phyloP scores from a whole-genome alignment of 179 eudicot species.

The Spinacia oleracea region DNA sequence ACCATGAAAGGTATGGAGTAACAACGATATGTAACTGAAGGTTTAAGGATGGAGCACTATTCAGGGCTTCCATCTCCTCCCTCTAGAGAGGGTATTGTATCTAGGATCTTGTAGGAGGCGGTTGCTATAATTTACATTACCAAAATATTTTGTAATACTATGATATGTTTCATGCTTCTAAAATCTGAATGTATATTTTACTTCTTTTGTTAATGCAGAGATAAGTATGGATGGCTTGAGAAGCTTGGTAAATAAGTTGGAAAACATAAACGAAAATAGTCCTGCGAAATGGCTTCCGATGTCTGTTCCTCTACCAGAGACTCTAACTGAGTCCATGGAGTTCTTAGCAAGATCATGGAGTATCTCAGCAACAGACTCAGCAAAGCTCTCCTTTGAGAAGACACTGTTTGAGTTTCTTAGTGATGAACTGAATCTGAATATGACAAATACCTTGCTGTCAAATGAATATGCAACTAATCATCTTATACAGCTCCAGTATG shows the following conservation, averaged over 20 bases:
- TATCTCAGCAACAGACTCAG: conserved; percentile 69
- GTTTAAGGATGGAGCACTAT: too few species aligned
- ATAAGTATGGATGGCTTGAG: conserved; percentile 33
- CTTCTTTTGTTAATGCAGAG: conserved; percentile 18
- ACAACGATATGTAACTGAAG: neutral
- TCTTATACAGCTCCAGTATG: neutral
- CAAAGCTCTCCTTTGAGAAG: conserved; percentile 53
- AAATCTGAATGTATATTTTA: conserved; percentile 11
- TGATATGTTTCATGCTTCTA: neutral
- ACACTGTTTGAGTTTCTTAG: conserved; percentile 35
- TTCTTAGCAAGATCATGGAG: conserved; percentile 93
- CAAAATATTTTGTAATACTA: neutral
- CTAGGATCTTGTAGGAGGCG: too few species aligned
- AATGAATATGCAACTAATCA: conserved; percentile 41
- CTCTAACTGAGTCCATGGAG: conserved; percentile 92
- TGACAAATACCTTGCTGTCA: conserved; percentile 27
- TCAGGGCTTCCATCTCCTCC: neutral
- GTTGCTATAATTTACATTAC: too few species aligned
- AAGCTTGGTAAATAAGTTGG: conserved; percentile 42
- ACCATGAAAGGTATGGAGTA: conserved; percentile 16
- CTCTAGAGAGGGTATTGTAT: neutral
- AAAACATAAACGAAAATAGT: conserved; percentile 65
- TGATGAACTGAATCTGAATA: conserved; percentile 28
- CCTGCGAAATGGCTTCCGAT: conserved; percentile 57
- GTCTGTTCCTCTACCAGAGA: conserved; percentile 68